These are phyloP conservation scores for Fusarium cyanostomum DNA, from an alignment of 2,329 filamentous ascomycete species.

Conservation along the genomic window DNA sequence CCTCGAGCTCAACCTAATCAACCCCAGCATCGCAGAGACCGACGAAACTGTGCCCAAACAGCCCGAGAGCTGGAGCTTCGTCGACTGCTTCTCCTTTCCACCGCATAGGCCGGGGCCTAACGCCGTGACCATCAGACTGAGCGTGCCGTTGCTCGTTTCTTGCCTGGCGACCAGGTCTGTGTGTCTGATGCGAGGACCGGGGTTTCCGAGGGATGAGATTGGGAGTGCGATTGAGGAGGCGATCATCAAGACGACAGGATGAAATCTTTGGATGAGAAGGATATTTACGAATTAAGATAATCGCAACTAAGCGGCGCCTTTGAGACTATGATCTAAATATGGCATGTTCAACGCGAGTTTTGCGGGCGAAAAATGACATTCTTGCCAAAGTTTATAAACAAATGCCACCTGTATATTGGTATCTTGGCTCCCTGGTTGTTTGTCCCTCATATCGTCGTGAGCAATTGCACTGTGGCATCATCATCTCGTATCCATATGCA, in stretches of 20 bases:
- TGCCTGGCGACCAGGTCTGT: constrained; percentile 31
- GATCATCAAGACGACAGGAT: constrained; percentile 15
- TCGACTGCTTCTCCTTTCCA: constrained; percentile 39
- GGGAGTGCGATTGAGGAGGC: constrained; percentile 42
- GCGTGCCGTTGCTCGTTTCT: constrained; percentile 24
- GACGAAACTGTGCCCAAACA: constrained; percentile 15
- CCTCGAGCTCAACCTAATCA: constrained; percentile 34
- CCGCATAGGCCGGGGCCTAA: constrained; percentile 12
- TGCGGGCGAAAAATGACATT: constrained; percentile 17
- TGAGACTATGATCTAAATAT: not conserved
- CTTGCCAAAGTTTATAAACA: constrained; percentile 5
- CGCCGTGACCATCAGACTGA: constrained; percentile 30
- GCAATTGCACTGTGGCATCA: constrained; percentile 27
- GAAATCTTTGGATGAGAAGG: not conserved
- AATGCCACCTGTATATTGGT: constrained; percentile 32
- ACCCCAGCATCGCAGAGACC: constrained; percentile 10
- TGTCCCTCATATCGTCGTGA: constrained; percentile 38
- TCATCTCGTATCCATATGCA: not conserved
- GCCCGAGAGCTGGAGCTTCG: constrained; percentile 43
- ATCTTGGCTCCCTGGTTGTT: constrained; percentile 25
- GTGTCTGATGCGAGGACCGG: constrained; percentile 40
- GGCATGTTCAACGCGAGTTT: not conserved
- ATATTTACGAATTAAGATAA: not conserved
- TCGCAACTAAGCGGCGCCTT: not conserved
- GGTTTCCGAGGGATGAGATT: constrained; percentile 39